Evolutionary conservation across 768 basidiomycete species (phyloP).

Genomic region (Imleria badia): DNA sequence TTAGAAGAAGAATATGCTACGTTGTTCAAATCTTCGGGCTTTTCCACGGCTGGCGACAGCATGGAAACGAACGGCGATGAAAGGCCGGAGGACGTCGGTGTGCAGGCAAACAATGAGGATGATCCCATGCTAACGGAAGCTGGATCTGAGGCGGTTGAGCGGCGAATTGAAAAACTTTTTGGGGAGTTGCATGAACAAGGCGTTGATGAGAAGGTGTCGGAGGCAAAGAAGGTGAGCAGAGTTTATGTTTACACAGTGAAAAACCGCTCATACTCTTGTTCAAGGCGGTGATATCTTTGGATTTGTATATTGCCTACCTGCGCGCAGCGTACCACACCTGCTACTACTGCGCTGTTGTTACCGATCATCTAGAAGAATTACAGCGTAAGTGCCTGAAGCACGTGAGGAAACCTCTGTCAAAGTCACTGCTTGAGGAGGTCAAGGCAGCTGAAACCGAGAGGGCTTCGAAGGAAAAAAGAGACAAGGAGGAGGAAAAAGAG

Average conservation of each 20-base stretch:
- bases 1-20: conserved; percentile 69
- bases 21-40: conserved; percentile 42
- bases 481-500: conserved; percentile 45
- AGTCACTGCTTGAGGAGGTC: conserved; percentile 58
- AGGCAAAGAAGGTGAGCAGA: conserved; percentile 66
- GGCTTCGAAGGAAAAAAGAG: conserved; percentile 47
- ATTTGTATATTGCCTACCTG: conserved; percentile 91
- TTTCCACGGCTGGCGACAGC: conserved; percentile 19
- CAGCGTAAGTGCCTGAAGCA: conserved; percentile 94
- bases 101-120: conserved; percentile 37
- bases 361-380: conserved; percentile 93
- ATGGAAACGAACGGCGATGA: conserved; percentile 31
- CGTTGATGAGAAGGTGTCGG: conserved; percentile 63
- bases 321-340: conserved; percentile 92
- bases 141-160: conserved; percentile 79
- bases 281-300: conserved; percentile 79
- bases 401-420: conserved; percentile 72
- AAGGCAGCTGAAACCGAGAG: conserved; percentile 52
- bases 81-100: conserved; percentile 32
- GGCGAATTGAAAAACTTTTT: conserved; percentile 75
- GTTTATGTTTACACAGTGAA: conserved; percentile 13
- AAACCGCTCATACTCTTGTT: conserved; percentile 23
- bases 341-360: conserved; percentile 95
- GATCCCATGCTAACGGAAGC: conserved; percentile 59
- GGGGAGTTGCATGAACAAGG: conserved; percentile 68